Evolutionary conservation across 176 grass and related monocot species (phyloP).

Genomic region (Rhynchospora breviuscula): DNA sequence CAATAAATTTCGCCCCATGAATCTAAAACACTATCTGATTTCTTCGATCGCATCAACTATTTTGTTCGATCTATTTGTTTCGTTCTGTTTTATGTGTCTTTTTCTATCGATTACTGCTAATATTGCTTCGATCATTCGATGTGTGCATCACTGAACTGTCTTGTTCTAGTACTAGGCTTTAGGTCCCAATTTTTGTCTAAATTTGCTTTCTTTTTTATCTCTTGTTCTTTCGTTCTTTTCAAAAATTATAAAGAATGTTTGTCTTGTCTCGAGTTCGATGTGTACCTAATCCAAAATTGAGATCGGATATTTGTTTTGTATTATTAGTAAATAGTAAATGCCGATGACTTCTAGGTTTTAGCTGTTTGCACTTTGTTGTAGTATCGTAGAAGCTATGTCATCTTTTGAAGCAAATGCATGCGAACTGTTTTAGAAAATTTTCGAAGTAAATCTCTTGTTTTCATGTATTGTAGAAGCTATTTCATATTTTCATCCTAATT

Average conservation of each 20-base stretch:
- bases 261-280: background rate
- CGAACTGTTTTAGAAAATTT: background rate
- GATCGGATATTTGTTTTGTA: background rate
- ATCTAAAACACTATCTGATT: background rate
- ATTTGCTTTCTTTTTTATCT: background rate
- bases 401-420: too few relatives aligned
- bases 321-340: background rate
- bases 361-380: too few relatives aligned
- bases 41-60: slow-evolving; percentile 18
- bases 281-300: background rate
- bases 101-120: background rate
- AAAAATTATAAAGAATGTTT: background rate
- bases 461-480: too few relatives aligned
- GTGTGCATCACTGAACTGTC: background rate
- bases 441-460: background rate
- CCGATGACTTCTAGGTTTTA: background rate
- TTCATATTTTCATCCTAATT: too few relatives aligned
- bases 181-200: background rate
- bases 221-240: background rate
- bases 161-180: slow-evolving; percentile 5
- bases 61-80: slow-evolving; percentile 2
- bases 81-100: background rate
- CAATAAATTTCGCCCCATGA: background rate
- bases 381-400: too few relatives aligned
- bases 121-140: background rate